These are phyloP conservation scores for Eurotiales sp. DNA, from an alignment of 2,329 filamentous ascomycete species.

Conservation along the genomic window DNA sequence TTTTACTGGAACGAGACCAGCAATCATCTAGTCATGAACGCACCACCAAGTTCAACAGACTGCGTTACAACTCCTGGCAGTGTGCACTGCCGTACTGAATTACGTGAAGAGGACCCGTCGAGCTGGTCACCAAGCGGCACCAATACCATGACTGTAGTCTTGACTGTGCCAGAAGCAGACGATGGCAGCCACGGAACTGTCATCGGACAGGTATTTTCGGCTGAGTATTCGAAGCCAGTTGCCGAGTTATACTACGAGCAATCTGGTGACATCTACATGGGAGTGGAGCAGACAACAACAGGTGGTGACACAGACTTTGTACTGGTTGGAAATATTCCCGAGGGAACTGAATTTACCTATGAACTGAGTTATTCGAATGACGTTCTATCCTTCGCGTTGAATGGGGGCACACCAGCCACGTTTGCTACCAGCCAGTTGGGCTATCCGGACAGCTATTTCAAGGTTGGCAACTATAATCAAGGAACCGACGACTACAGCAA, in stretches of 20 bases:
- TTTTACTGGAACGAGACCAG: conserved; percentile 35
- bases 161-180: conserved; percentile 29
- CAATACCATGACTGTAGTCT: conserved; percentile 32
- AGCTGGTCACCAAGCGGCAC: conserved; percentile 30
- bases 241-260: conserved; percentile 39
- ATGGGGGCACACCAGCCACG: conserved; percentile 22
- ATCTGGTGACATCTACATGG: conserved; percentile 33
- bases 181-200: conserved; percentile 35
- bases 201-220: conserved; percentile 38
- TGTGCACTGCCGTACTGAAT: conserved; percentile 42
- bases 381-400: conserved; percentile 30
- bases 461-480: conserved; percentile 39
- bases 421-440: conserved; percentile 27
- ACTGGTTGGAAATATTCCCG: conserved; percentile 29
- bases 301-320: conserved; percentile 31
- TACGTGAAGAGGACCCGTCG: conserved; percentile 34
- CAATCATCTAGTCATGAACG: conserved; percentile 39
- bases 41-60: conserved; percentile 32
- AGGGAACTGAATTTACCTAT: conserved; percentile 35
- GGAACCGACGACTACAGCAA: conserved; percentile 23
- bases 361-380: conserved; percentile 35
- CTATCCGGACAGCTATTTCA: conserved; percentile 35
- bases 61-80: conserved; percentile 42
- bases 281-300: conserved; percentile 35
- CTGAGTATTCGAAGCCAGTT: conserved; percentile 39